phyloP scores from a whole-genome alignment of 495 filamentous ascomycete genomes.

The Xylaria scruposa region DNA sequence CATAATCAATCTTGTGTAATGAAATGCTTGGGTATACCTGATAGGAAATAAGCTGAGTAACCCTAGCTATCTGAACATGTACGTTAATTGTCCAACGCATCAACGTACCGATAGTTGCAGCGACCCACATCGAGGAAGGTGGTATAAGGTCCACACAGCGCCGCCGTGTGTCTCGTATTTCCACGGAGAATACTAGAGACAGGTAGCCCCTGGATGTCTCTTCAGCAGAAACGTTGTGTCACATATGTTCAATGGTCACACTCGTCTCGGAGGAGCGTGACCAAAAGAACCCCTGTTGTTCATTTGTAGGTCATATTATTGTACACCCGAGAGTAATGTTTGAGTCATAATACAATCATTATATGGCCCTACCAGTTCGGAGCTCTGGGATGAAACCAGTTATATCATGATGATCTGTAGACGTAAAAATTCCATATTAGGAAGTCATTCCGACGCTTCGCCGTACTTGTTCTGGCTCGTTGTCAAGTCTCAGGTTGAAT shows the following conservation, averaged over 20 bases:
- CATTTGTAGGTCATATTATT: background rate
- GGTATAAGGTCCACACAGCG: background rate
- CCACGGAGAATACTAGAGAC: slow-evolving; percentile 20
- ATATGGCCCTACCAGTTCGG: background rate
- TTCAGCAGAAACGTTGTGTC: background rate
- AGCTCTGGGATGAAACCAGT: background rate
- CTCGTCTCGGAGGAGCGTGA: slow-evolving; percentile 5
- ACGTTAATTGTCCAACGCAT: slow-evolving; percentile 1
- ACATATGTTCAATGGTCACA: background rate
- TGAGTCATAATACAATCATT: background rate
- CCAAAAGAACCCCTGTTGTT: background rate
- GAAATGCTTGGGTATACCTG: background rate
- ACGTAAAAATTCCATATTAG: background rate
- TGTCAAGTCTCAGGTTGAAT: background rate
- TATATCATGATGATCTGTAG: background rate
- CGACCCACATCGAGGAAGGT: slow-evolving; percentile 13
- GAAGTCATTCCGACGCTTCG: background rate
- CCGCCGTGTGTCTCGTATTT: slow-evolving; percentile 5
- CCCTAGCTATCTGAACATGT: background rate
- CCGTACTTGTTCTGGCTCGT: background rate
- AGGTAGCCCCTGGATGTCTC: background rate
- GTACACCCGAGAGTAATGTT: too few relatives aligned
- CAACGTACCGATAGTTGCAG: slow-evolving; percentile 10
- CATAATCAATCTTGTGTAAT: background rate
- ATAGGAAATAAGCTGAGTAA: too few relatives aligned